A percentile compares a stretch with the other conserved stretches of the same genome.
Conservation (phyloP, 805 yeast species). For the Wickerhamomyces bisporus region DNA sequence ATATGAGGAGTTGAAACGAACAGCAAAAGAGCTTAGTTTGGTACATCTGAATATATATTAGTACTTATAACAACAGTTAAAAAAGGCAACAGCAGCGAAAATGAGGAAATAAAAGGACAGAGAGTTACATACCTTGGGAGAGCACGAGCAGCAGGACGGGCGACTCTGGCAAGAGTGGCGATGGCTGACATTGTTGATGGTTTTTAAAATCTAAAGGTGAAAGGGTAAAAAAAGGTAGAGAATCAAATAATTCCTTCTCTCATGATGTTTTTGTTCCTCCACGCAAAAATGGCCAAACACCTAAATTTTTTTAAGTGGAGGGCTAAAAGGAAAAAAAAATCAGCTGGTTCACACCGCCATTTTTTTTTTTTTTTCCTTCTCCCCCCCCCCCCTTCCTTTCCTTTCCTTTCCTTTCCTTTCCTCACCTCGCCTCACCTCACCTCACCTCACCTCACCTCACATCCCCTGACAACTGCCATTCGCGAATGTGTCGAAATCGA, state of each 20-base stretch:
- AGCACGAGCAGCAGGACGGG: slow-evolving; percentile 10
- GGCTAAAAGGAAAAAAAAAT: not conserved
- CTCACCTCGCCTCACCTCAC: no score
- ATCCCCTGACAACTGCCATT: no score
- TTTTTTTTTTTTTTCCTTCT: no score
- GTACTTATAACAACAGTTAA: slow-evolving; percentile 2
- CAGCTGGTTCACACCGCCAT: not conserved
- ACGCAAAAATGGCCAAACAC: not conserved
- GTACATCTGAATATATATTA: slow-evolving; percentile 14
- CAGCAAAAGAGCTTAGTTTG: slow-evolving; percentile 13
- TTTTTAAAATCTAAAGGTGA: not conserved
- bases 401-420: no score
- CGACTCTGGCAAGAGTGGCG: slow-evolving; percentile 13
- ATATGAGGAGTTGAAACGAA: slow-evolving; percentile 34
- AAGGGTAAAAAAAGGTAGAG: no score
- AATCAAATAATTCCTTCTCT: no score
- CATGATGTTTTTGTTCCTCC: slow-evolving; percentile 1
- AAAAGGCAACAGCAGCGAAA: not conserved
- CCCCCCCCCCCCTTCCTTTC: no score
- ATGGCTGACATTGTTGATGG: slow-evolving; percentile 15
- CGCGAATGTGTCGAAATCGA: no score
- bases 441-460: no score
- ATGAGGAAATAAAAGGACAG: not conserved
- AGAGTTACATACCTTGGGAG: slow-evolving; percentile 14
- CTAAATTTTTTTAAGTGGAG: not conserved